Evolutionary conservation across 768 basidiomycete species (phyloP).

Genomic region (Dictyophora rubrovolvata): DNA sequence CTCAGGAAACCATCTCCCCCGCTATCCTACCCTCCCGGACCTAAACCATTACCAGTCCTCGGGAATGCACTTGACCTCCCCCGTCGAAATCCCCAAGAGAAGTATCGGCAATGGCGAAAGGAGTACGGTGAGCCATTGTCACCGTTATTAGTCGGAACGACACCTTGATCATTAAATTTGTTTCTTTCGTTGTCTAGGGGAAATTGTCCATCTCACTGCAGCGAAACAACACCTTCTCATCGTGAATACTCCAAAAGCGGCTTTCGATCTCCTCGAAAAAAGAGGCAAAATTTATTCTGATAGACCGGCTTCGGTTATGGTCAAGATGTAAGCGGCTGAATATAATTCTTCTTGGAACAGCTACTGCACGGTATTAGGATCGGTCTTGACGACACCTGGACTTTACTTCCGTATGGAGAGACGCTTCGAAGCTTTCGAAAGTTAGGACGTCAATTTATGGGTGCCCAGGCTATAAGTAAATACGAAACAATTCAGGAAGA

Average conservation of each 20-base stretch:
- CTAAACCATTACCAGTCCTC: constrained; percentile 32
- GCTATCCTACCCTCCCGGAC: constrained; percentile 35
- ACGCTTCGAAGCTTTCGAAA: neutral
- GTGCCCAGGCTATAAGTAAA: neutral
- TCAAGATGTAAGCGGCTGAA: constrained; percentile 2
- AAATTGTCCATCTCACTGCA: constrained; percentile 4
- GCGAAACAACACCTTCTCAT: constrained; percentile 10
- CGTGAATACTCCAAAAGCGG: constrained; percentile 13
- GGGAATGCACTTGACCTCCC: constrained; percentile 45
- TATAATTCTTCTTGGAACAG: neutral
- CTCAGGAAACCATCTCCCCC: neutral
- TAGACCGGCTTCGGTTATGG: constrained; percentile 10
- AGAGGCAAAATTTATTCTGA: constrained; percentile 19
- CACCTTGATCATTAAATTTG: neutral
- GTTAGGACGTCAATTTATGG: neutral
- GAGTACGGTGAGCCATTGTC: constrained; percentile 25
- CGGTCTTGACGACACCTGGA: constrained; percentile 1
- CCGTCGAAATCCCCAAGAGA: constrained; percentile 33
- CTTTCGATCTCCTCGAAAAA: constrained; percentile 19
- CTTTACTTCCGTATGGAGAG: neutral
- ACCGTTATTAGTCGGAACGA: neutral
- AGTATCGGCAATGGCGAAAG: constrained; percentile 34
- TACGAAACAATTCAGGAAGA: neutral
- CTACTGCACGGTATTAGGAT: neutral
- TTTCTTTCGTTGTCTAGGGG: neutral